Evolutionary conservation across 352 stramenopile species (phyloP).

Genomic region (Pythium scleroteichum): DNA sequence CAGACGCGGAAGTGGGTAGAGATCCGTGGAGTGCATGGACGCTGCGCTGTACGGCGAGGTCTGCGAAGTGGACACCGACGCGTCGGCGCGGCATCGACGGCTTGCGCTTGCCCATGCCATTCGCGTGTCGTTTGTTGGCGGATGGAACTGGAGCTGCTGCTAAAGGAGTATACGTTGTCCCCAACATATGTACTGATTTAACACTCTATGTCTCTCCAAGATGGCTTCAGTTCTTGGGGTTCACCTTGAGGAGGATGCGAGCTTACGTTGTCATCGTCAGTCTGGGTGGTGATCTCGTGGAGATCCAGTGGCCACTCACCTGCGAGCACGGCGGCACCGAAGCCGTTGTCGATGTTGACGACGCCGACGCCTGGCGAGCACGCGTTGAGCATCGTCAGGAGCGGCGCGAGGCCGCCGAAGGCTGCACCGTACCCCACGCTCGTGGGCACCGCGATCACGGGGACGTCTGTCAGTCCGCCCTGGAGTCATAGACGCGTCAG

Average conservation of each 20-base stretch:
- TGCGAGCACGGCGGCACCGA: conserved; percentile 95
- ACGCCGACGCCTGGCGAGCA: conserved; percentile 97
- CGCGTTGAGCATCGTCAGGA: conserved; percentile 98
- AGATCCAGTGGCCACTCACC: conserved; percentile 50
- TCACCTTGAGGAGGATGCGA: conserved; percentile 26
- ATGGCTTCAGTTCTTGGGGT: conserved; percentile 10
- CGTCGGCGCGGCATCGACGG: conserved; percentile 22
- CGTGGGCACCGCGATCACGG: conserved; percentile 90
- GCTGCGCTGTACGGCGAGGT: conserved; percentile 16
- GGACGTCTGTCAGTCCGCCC: conserved; percentile 78
- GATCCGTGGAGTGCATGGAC: background rate
- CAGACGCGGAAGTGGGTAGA: background rate
- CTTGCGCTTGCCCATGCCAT: conserved; percentile 32
- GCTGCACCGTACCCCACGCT: conserved; percentile 92
- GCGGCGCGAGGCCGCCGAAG: conserved; percentile 90
- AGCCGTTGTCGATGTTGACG: conserved; percentile 99
- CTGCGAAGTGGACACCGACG: conserved; percentile 23
- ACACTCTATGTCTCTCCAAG: background rate
- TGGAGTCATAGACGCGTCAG: conserved; percentile 16
- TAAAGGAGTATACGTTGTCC: conserved; percentile 19
- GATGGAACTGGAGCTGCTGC: conserved; percentile 9
- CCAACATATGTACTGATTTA: conserved; percentile 31
- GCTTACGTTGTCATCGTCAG: conserved; percentile 5
- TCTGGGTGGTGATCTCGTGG: no score
- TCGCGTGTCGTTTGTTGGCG: conserved; percentile 16